phyloP scores from a whole-genome alignment of 768 basidiomycete genomes.

The Macrolepiota fuliginosa region DNA sequence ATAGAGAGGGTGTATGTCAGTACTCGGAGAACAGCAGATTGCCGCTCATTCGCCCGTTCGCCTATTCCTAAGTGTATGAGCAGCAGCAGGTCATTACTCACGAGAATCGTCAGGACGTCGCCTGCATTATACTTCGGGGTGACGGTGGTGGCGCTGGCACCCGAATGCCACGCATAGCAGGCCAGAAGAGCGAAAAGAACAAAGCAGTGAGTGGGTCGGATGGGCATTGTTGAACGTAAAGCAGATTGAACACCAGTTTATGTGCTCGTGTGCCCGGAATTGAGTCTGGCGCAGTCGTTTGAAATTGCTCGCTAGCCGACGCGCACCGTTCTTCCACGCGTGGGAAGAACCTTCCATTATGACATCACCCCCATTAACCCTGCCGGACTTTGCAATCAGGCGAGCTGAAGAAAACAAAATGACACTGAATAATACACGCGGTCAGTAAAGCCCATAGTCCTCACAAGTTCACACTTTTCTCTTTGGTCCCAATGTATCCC shows the following conservation, averaged over 20 bases:
- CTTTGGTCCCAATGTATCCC: conserved; percentile 41
- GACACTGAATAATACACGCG: neutral
- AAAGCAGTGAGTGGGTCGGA: conserved; percentile 22
- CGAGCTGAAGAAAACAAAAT: neutral
- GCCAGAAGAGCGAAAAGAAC: conserved; percentile 45
- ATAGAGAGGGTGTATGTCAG: conserved; percentile 3
- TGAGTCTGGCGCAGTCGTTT: neutral
- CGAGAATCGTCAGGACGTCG: conserved; percentile 22
- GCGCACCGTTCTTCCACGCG: neutral
- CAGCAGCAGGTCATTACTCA: conserved; percentile 12
- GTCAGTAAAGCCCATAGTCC: neutral
- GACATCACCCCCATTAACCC: neutral
- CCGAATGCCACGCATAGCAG: conserved; percentile 15
- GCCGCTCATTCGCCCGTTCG: no score
- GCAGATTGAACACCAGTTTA: neutral
- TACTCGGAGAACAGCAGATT: neutral
- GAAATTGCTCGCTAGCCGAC: neutral
- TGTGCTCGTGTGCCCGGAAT: neutral
- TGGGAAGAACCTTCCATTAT: conserved; percentile 2
- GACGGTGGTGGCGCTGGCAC: conserved; percentile 3
- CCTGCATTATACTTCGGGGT: conserved; percentile 1
- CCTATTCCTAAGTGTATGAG: neutral
- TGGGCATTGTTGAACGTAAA: conserved; percentile 21
- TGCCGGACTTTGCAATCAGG: neutral
- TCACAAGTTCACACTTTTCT: neutral